These are phyloP conservation scores for Corymbia citriodora DNA, from an alignment of 441 rosid species.

Conservation along the genomic window DNA sequence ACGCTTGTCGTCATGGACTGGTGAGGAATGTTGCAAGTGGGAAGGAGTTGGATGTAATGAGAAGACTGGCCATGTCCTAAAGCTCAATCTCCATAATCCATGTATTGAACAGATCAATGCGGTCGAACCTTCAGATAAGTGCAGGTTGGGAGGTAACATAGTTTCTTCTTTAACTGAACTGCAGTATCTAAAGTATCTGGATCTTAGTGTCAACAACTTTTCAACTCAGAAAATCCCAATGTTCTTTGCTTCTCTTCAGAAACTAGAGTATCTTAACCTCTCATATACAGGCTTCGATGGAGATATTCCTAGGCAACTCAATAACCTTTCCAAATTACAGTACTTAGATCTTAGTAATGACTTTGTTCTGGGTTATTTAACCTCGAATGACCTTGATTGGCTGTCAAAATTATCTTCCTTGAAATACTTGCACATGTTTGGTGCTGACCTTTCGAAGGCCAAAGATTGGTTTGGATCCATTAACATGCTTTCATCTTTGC, in stretches of 20 bases:
- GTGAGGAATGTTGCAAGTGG: neutral
- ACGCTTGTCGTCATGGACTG: fast-evolving
- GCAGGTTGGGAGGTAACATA: neutral
- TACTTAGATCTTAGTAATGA: fast-evolving
- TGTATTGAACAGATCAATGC: fast-evolving
- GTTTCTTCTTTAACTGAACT: neutral
- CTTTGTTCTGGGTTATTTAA: fast-evolving
- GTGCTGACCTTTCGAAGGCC: fast-evolving
- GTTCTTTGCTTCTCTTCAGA: neutral
- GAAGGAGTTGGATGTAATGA: neutral
- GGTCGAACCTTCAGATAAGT: fast-evolving
- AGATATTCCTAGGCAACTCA: neutral
- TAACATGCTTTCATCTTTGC: neutral
- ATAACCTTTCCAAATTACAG: neutral
- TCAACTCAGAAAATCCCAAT: neutral
- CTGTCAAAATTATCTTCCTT: neutral
- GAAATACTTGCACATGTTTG: neutral
- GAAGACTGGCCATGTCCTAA: fast-evolving
- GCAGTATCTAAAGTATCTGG: fast-evolving
- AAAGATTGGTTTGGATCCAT: neutral
- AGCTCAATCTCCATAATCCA: neutral
- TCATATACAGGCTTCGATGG: fast-evolving
- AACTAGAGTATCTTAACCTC: neutral
- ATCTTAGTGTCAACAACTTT: neutral
- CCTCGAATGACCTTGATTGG: fast-evolving